Base-by-base conservation (phyloP, 352 stramenopile genomes). In the Pythium vanterpoolii region DNA sequence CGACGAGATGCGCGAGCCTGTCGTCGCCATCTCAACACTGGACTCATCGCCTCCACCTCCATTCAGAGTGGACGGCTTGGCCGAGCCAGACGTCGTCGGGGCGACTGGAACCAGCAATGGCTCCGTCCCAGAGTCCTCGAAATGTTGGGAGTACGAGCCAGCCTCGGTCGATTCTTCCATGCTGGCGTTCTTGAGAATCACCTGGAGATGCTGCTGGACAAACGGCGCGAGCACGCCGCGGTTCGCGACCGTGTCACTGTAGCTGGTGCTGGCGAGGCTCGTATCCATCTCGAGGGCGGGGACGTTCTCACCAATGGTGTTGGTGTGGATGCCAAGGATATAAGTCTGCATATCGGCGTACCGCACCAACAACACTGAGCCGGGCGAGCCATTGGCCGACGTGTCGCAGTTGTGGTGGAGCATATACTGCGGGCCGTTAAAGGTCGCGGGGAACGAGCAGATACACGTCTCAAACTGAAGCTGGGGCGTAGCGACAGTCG, bases 331-430 rank as follows among this genome's bases (percentile, higher is more conserved):
- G n/a, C 77, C 74, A 33, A 90, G 62, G 46, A 87, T 79, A 51
- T 85, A 85, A 21, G 79, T 87, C 48, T 83, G 60, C 36, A 83
- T 53, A 46, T 56, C 73, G 21, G 74, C 72, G 54, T 78, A 87
- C 14, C 74, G 72, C 45, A 87, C 77, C 7, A 90, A 61, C 69
- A 91, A 61, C 0, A 79, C 79, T 1, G 82, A 77, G 0, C 82
- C 82, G 1, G 71, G 62, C 2, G 74, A 84, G 1, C 72, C 70
- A n/a, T 69, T 68, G 1, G 19, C 23, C 8, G 74, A 79, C 9
- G 79, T 79, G 44, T 89, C 76, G 30, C 82, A 89, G 51, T 84
- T 69, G 69, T 92, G 77, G 43, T 76, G 76, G 21, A 81, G 50
- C 66, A 79, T 74, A 52, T 79, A 87, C 27, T 71, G 55, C 14